phyloP scores from a whole-genome alignment of 306 rosid genomes.

The Ammopiptanthus mongolicus region DNA sequence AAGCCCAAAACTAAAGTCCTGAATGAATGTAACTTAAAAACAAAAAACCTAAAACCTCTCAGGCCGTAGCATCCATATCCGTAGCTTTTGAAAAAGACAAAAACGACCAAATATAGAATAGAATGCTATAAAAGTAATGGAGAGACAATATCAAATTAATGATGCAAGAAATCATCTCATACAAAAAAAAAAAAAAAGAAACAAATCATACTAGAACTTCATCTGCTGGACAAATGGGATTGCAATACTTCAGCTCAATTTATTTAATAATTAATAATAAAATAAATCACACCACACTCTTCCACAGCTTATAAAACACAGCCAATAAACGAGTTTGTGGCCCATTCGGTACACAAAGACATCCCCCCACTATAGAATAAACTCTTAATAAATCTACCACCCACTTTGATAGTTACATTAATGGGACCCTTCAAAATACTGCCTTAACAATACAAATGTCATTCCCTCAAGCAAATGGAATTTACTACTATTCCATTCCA shows the following conservation, averaged over 20 bases:
- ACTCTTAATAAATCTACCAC: background rate
- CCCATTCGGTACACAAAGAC: background rate
- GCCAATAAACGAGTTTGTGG: slow-evolving; percentile 37
- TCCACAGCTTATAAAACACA: slow-evolving; percentile 37
- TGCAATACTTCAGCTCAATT: slow-evolving; percentile 12
- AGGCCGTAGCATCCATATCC: background rate
- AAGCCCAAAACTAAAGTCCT: background rate
- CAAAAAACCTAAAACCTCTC: background rate
- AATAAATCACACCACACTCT: slow-evolving; percentile 35
- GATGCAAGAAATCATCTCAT: background rate
- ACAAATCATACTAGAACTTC: background rate
- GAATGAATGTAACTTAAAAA: background rate
- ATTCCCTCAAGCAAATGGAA: background rate
- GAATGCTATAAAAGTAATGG: background rate
- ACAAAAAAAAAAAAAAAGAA: background rate
- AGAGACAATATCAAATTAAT: background rate
- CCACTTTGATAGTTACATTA: background rate
- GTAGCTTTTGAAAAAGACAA: background rate
- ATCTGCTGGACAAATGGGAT: slow-evolving; percentile 32
- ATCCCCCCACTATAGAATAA: slow-evolving; percentile 19
- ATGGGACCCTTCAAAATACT: slow-evolving; percentile 24
- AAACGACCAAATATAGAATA: background rate
- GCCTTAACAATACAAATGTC: slow-evolving; percentile 18
- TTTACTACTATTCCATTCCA: slow-evolving; percentile 19
- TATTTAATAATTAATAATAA: background rate